These are phyloP conservation scores for Cyanodermella asteris DNA, from an alignment of 2,329 filamentous ascomycete species.

Conservation along the genomic window DNA sequence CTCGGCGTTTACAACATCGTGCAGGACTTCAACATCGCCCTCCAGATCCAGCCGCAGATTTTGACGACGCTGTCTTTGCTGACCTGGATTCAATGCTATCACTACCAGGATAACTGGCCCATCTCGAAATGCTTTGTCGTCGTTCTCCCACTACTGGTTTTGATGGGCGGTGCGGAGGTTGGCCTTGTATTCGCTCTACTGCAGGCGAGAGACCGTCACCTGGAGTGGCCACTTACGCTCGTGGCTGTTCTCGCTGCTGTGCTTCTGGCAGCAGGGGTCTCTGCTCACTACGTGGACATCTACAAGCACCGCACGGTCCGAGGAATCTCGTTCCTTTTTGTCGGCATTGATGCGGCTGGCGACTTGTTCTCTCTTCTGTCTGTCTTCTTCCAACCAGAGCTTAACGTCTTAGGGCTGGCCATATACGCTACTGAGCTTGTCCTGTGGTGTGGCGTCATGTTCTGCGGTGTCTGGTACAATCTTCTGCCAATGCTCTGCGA, in stretches of 20 bases:
- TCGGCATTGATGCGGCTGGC: slow-evolving; percentile 45
- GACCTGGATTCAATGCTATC: slow-evolving; percentile 34
- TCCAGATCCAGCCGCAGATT: slow-evolving; percentile 35
- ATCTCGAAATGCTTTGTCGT: slow-evolving; percentile 26
- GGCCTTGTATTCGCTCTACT: slow-evolving; percentile 36
- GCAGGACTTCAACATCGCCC: slow-evolving; percentile 28
- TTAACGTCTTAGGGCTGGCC: slow-evolving; percentile 40
- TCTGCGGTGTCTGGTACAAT: slow-evolving; percentile 43
- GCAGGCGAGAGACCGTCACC: slow-evolving; percentile 19
- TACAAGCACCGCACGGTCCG: slow-evolving; percentile 42
- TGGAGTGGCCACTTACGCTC: slow-evolving; percentile 39
- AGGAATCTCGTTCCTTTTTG: slow-evolving; percentile 52
- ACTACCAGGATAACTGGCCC: slow-evolving; percentile 36
- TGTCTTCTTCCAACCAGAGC: slow-evolving; percentile 35
- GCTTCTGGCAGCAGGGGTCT: slow-evolving; percentile 42
- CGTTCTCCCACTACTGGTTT: slow-evolving; percentile 26
- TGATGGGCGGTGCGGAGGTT: slow-evolving; percentile 38
- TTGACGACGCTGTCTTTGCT: slow-evolving; percentile 27
- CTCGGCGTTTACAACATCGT: slow-evolving; percentile 40
- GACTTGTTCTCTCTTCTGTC: slow-evolving; percentile 46
- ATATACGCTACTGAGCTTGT: slow-evolving; percentile 45
- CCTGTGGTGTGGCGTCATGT: slow-evolving; percentile 46
- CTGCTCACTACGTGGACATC: slow-evolving; percentile 50
- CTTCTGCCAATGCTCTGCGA: slow-evolving; percentile 33
- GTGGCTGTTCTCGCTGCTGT: slow-evolving; percentile 45